Conservation (phyloP, 2,329 filamentous ascomycete species). For the Ophiostoma fasciatum region DNA sequence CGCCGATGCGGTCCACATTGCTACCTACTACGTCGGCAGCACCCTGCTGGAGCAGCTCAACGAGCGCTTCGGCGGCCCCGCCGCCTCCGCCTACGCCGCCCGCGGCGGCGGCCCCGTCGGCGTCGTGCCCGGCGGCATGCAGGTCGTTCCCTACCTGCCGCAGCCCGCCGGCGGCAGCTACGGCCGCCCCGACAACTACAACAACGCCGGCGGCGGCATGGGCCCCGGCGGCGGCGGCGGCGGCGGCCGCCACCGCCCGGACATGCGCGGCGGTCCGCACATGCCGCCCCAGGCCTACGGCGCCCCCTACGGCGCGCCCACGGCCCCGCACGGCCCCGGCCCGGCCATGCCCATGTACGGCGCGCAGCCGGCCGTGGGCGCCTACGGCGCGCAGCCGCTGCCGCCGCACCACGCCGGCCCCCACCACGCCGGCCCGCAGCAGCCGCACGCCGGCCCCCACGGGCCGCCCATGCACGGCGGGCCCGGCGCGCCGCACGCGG, state of each 20-base stretch:
- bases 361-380: slow-evolving; percentile 52
- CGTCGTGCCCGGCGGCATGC: slow-evolving; percentile 92
- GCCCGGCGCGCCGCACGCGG: slow-evolving; percentile 31
- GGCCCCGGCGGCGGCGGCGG: too few relatives aligned
- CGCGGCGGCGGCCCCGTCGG: slow-evolving; percentile 86
- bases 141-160: slow-evolving; percentile 94
- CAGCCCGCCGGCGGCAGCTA: slow-evolving; percentile 88
- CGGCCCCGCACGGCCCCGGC: slow-evolving; percentile 47
- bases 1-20: slow-evolving; percentile 95
- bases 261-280: too few relatives aligned
- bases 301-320: slow-evolving; percentile 57
- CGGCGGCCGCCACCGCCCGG: too few relatives aligned
- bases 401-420: slow-evolving; percentile 54
- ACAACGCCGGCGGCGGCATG: slow-evolving; percentile 55
- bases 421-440: slow-evolving; percentile 34
- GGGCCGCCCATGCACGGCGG: slow-evolving; percentile 52
- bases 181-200: slow-evolving; percentile 73
- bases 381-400: slow-evolving; percentile 64
- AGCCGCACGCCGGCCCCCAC: slow-evolving; percentile 52
- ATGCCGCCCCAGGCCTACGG: slow-evolving; percentile 62
- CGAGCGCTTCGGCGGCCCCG: slow-evolving; percentile 88
- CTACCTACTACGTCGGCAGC: slow-evolving; percentile 95
- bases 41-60: slow-evolving; percentile 97
- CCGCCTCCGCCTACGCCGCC: slow-evolving; percentile 94
- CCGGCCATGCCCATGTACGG: slow-evolving; percentile 53